Evolutionary conservation across 2,329 filamentous ascomycete genomes (phyloP), one percentile per base, ranked within the genome.

Genomic region (Trichoderma asperellum): DNA sequence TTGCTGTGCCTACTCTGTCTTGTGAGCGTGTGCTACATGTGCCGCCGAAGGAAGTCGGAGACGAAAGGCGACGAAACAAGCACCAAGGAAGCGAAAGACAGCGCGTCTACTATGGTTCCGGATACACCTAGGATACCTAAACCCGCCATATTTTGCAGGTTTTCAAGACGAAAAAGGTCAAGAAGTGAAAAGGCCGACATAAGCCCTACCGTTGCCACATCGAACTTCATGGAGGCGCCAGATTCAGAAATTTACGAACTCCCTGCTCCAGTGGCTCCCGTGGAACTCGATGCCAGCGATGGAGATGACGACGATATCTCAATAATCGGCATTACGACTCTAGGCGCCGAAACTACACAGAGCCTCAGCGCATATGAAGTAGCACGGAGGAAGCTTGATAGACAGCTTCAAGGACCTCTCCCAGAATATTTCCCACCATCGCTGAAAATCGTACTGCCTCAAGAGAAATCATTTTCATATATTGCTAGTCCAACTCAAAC

Each of bases 191-290:
- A 57, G 14, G 59, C 69, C 16, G 74, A 76, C 29, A 75, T 34
- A 8, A 43, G 75, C 5, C 56, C 73, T 59, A 71, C 76, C 14
- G 57, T 73, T 60, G 72, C 76, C 68, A 72, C 78, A 55, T 75
- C 79, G 55, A 71, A 72, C 24, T 37, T 11, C 27, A 53, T 37
- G 2, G 73, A 82, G 74, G 76, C 81, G 57, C 73, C 79, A 2
- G 80, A 82, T 61, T 83, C 85, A 49, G 82, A 86, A 70, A 81
- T 86, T 3, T 86, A 85, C 69, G 86, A 88, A 73, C 74, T 88
- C 74, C 80, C 85, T 1, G 85, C 80, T 5, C 82, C 82, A 0
- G 71, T 78, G 0, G 77, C 79, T 2, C 85, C 85, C 0, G 82
- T 80, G 5, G 86, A 88, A 73, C 78, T 88, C 53, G 84, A 87